These are phyloP conservation scores for Pythium folliculosum DNA, from an alignment of 352 stramenopile genomes.

Conservation along the genomic window DNA sequence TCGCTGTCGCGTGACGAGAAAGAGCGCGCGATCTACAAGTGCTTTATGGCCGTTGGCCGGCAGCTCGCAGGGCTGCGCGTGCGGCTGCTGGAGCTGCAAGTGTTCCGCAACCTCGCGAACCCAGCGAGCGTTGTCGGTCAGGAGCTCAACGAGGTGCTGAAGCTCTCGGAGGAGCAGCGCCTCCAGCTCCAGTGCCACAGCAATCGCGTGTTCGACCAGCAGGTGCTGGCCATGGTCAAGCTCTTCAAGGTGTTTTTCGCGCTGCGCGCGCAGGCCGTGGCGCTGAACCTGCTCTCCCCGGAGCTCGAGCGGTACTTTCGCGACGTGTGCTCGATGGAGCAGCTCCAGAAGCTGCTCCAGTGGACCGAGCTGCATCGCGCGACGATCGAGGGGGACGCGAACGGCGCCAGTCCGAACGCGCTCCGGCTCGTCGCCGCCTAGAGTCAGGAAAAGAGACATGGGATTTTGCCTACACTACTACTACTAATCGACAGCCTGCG, in stretches of 20 bases:
- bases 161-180: slow-evolving; percentile 58
- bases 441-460: too few species aligned
- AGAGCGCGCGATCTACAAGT: slow-evolving; percentile 55
- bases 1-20: slow-evolving; percentile 48
- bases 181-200: slow-evolving; percentile 67
- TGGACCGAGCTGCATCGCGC: slow-evolving; percentile 74
- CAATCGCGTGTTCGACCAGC: slow-evolving; percentile 57
- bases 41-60: slow-evolving; percentile 57
- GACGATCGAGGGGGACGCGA: slow-evolving; percentile 40
- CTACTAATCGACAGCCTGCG: too few species aligned
- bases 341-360: slow-evolving; percentile 71
- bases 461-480: too few species aligned
- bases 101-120: slow-evolving; percentile 53
- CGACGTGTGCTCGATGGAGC: slow-evolving; percentile 66
- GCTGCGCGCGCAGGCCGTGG: slow-evolving; percentile 64
- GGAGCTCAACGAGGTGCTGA: slow-evolving; percentile 50
- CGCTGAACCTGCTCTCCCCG: slow-evolving; percentile 65
- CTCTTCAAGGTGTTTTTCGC: slow-evolving; percentile 84
- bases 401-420: neutral
- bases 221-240: slow-evolving; percentile 64
- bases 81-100: slow-evolving; percentile 64
- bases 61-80: slow-evolving; percentile 56
- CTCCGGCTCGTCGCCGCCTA: neutral
- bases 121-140: slow-evolving; percentile 35
- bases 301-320: slow-evolving; percentile 72